Evolutionary conservation across 192 early-diverging fungal genomes (phyloP).

Genomic region (Coemansia sp.): DNA sequence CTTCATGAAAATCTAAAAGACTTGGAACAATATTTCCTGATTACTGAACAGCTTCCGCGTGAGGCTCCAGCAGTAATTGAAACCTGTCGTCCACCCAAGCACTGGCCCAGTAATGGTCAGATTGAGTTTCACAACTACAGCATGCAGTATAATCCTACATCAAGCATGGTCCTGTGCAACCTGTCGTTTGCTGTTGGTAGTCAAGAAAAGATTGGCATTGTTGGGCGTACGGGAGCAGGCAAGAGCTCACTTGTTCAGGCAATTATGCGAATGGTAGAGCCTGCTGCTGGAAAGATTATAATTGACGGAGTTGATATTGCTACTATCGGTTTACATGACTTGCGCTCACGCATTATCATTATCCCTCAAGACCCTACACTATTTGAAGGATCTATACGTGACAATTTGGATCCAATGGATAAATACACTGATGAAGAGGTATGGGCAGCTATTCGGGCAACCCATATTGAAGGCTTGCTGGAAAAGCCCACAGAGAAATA

Average conservation of each 20-base stretch:
- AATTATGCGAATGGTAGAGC: conserved; percentile 67
- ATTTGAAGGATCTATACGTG: conserved; percentile 65
- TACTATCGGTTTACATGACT: conserved; percentile 53
- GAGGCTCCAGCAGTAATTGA: conserved; percentile 66
- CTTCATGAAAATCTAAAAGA: not conserved
- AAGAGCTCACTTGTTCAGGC: conserved; percentile 61
- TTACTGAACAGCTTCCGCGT: not conserved
- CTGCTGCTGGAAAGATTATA: conserved; percentile 46
- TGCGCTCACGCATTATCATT: conserved; percentile 61
- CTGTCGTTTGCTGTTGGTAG: conserved; percentile 56
- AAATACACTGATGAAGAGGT: conserved; percentile 58
- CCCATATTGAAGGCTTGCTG: conserved; percentile 18
- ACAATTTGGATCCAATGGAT: conserved; percentile 70
- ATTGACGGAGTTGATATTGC: conserved; percentile 66
- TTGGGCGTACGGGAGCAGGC: conserved; percentile 82
- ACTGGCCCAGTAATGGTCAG: too few relatives aligned
- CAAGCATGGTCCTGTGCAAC: too few relatives aligned
- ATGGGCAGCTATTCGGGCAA: too few relatives aligned
- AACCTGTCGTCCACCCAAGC: conserved; percentile 44
- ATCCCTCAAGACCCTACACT: conserved; percentile 70
- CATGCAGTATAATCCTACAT: too few relatives aligned
- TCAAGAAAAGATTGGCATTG: conserved; percentile 74
- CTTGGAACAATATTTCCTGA: not conserved
- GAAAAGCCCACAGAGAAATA: conserved; percentile 40
- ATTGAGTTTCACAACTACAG: too few relatives aligned